These are phyloP conservation scores for Penicillium subrubescens DNA, from an alignment of 495 filamentous ascomycete genomes.

Conservation along the genomic window DNA sequence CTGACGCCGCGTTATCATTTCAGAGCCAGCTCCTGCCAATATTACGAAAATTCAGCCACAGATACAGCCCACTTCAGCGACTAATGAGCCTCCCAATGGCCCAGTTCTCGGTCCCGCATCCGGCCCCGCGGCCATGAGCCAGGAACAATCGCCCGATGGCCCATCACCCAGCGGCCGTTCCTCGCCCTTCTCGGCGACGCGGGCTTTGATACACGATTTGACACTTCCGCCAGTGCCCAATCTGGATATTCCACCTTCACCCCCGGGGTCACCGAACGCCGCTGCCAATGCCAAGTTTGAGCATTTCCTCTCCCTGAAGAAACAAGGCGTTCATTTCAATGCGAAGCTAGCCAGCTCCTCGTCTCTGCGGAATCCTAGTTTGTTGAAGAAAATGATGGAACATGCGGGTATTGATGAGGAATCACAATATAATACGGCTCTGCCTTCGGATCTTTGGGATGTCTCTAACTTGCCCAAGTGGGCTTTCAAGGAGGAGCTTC, in stretches of 20 bases:
- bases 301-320: slow-evolving; percentile 83
- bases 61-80: background rate
- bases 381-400: slow-evolving; percentile 75
- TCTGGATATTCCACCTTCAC: slow-evolving; percentile 81
- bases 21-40: background rate
- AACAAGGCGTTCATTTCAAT: slow-evolving; percentile 89
- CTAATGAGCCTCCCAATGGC: slow-evolving; percentile 31
- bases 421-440: slow-evolving; percentile 75
- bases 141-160: slow-evolving; percentile 21
- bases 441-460: slow-evolving; percentile 69
- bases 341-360: slow-evolving; percentile 69
- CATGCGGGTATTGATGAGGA: slow-evolving; percentile 73
- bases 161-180: slow-evolving; percentile 41
- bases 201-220: slow-evolving; percentile 71
- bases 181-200: slow-evolving; percentile 71
- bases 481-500: slow-evolving; percentile 75
- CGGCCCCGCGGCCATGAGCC: slow-evolving; percentile 41
- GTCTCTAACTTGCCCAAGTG: slow-evolving; percentile 63
- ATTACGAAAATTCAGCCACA: background rate
- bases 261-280: slow-evolving; percentile 71
- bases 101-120: slow-evolving; percentile 51
- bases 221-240: slow-evolving; percentile 83
- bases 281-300: slow-evolving; percentile 71
- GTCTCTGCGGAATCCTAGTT: slow-evolving; percentile 77
- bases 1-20: slow-evolving; percentile 10